A percentile compares a stretch with the other conserved stretches of the same genome.
These are phyloP conservation scores for Fusarium sp. DNA, from an alignment of 2,329 filamentous ascomycete species.

Conservation along the genomic window DNA sequence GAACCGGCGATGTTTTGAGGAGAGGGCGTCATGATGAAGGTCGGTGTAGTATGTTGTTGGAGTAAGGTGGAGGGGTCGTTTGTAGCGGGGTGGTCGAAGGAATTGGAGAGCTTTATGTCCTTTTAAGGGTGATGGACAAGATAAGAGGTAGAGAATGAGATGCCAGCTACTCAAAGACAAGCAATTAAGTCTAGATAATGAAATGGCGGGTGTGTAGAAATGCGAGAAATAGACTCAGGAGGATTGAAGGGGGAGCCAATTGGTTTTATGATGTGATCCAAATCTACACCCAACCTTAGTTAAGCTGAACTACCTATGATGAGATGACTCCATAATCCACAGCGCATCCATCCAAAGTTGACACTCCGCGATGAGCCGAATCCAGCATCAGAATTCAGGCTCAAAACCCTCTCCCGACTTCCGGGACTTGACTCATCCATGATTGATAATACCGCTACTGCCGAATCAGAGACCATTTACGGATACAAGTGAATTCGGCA, in stretches of 20 bases:
- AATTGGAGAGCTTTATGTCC: slow-evolving; percentile 23
- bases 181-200: background rate
- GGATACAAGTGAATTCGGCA: slow-evolving; percentile 1
- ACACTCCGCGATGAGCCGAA: slow-evolving; percentile 43
- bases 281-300: slow-evolving; percentile 6
- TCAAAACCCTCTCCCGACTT: slow-evolving; percentile 41
- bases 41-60: slow-evolving; percentile 43
- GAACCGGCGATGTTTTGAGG: slow-evolving; percentile 60
- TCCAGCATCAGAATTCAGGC: slow-evolving; percentile 34
- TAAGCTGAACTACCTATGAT: slow-evolving; percentile 30
- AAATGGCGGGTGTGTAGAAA: background rate
- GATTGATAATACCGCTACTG: slow-evolving; percentile 22
- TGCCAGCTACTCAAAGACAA: slow-evolving; percentile 15
- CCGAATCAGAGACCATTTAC: slow-evolving; percentile 32
- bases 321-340: slow-evolving; percentile 31
- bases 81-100: slow-evolving; percentile 10
- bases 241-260: slow-evolving; percentile 17
- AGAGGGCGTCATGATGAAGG: slow-evolving; percentile 54
- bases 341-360: slow-evolving; percentile 11
- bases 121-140: background rate
- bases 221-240: background rate
- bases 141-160: background rate
- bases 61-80: slow-evolving; percentile 30
- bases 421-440: slow-evolving; percentile 41
- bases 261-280: slow-evolving; percentile 35